Conservation (phyloP, 331 rosid species). For the Prunus yedoensis region DNA sequence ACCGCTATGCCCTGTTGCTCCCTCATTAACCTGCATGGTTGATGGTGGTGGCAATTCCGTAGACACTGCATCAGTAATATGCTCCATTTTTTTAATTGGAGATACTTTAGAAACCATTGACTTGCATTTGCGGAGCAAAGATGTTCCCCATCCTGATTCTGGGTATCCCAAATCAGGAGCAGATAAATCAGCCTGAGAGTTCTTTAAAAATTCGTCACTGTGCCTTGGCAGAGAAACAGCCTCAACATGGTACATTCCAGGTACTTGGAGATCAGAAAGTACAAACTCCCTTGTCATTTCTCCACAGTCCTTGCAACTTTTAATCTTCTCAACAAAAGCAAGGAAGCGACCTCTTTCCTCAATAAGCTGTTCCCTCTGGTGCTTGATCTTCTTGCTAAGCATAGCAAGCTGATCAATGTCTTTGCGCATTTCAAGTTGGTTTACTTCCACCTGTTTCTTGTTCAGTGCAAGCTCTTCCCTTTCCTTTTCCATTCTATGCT, state of each 20-base stretch:
- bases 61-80: slow-evolving; percentile 38
- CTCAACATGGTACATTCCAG: slow-evolving; percentile 40
- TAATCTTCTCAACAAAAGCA: slow-evolving; percentile 69
- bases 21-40: slow-evolving; percentile 30
- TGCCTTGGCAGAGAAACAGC: slow-evolving; percentile 31
- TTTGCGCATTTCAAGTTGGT: slow-evolving; percentile 63
- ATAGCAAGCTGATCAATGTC: slow-evolving; percentile 72
- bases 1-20: slow-evolving; percentile 29
- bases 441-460: slow-evolving; percentile 55
- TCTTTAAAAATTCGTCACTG: slow-evolving; percentile 28
- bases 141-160: slow-evolving; percentile 39
- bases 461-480: slow-evolving; percentile 54
- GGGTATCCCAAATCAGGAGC: slow-evolving; percentile 39
- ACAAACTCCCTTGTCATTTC: slow-evolving; percentile 57
- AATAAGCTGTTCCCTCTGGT: slow-evolving; percentile 66
- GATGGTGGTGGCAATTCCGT: slow-evolving; percentile 33
- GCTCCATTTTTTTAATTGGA: slow-evolving; percentile 52
- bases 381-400: slow-evolving; percentile 75
- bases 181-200: slow-evolving; percentile 24
- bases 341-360: slow-evolving; percentile 63
- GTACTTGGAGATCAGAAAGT: slow-evolving; percentile 61
- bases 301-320: slow-evolving; percentile 68
- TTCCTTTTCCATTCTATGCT: slow-evolving; percentile 48
- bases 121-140: slow-evolving; percentile 70
- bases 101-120: slow-evolving; percentile 61